Evolutionary conservation across 208 protist species (phyloP).

Genomic region (Blastocrithidia nonstop): DNA sequence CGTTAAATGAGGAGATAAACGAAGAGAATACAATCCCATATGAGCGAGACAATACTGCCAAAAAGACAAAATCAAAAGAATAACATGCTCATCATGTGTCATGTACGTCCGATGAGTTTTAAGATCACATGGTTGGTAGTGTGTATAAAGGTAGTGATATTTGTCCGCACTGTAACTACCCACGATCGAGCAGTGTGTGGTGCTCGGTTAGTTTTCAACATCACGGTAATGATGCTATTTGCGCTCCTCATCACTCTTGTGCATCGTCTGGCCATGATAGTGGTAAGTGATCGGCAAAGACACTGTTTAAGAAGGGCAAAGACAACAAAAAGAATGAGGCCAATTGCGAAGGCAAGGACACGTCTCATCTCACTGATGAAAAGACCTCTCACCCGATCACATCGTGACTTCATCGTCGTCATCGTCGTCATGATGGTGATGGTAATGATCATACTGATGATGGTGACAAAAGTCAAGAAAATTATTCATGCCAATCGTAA

Average conservation of each 20-base stretch:
- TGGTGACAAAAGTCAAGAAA: no score
- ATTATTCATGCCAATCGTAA: no score
- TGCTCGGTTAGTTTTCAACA: constrained; percentile 25
- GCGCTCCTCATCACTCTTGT: not conserved
- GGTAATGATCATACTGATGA: no score
- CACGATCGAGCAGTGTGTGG: constrained; percentile 20
- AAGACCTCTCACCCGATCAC: not conserved
- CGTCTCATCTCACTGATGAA: not conserved
- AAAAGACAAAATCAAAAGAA: not conserved
- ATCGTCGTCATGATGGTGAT: no score
- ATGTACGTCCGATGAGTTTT: constrained; percentile 8
- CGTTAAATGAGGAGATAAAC: not conserved
- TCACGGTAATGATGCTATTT: constrained; percentile 23
- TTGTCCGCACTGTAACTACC: constrained; percentile 19
- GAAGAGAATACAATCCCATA: not conserved
- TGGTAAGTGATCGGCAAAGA: not conserved
- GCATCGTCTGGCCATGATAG: not conserved
- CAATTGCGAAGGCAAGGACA: not conserved
- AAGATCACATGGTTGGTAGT: constrained; percentile 33
- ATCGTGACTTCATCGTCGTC: no score
- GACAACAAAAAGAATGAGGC: not conserved
- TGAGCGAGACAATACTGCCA: not conserved
- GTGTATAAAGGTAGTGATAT: constrained; percentile 12
- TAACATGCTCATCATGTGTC: not conserved
- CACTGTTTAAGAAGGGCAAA: constrained; percentile 2